phyloP scores from a whole-genome alignment of 176 grass and related monocot species.

The Rhynchospora breviuscula region DNA sequence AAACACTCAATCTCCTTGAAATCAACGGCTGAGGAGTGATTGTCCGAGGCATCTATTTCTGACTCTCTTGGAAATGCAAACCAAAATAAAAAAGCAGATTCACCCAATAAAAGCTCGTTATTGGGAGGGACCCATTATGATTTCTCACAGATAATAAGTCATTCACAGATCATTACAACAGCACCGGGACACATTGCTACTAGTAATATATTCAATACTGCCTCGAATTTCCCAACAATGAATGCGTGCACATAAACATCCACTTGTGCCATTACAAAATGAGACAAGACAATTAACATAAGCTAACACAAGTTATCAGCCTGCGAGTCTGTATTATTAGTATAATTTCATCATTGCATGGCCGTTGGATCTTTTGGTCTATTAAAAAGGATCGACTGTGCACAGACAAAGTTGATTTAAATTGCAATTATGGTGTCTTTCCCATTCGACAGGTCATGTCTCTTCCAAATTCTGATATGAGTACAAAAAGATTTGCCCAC shows the following conservation, averaged over 20 bases:
- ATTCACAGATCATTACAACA: conserved; percentile 14
- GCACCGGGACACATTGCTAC: conserved; percentile 15
- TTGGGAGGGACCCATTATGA: background rate
- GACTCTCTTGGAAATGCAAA: conserved; percentile 12
- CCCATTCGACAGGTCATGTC: background rate
- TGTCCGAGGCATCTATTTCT: conserved; percentile 7
- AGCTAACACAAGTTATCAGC: background rate
- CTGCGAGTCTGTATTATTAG: background rate
- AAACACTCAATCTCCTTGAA: background rate
- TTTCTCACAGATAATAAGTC: conserved; percentile 12
- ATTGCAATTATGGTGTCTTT: conserved; percentile 8
- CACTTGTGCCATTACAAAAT: conserved; percentile 8
- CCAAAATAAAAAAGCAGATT: background rate
- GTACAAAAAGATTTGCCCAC: background rate
- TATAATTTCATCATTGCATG: background rate
- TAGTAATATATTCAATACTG: background rate
- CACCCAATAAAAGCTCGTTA: conserved; percentile 10
- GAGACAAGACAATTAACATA: conserved; percentile 8
- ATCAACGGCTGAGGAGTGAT: background rate
- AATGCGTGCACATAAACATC: background rate
- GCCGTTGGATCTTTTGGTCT: background rate
- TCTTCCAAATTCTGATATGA: background rate
- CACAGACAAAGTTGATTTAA: background rate
- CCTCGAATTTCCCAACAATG: conserved; percentile 2
- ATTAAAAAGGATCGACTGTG: background rate